Base-by-base conservation (phyloP, 345 rosid species). In the Hevea brasiliensis region DNA sequence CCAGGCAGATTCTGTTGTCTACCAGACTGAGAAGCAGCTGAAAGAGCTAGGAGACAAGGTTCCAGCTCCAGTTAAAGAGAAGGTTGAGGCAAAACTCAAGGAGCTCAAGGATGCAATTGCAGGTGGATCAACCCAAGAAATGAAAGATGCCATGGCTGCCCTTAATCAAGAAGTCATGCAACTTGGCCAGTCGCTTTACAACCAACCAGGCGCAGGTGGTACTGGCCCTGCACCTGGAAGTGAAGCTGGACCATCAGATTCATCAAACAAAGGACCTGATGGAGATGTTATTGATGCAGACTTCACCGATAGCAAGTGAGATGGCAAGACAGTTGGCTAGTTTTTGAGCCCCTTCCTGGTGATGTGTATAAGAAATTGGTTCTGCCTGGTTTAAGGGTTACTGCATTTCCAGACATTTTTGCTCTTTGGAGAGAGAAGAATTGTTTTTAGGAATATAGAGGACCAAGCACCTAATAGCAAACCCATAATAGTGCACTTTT, bases 131-230 rank as follows among this genome's bases (percentile, higher is more conserved):
- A 94, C 97, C 3, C 98, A 94, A 79, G 82, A 60, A 0, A 90
- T 94, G 50, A 92, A 92, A 77, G 98, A 92, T 15, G 80, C 98
- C 17, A 89, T 92, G 87, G 85, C 98, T 58, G 91, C 97, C 4
- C 88, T 92, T 12, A 94, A 94, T 81, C 96, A 90, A 73, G 98
- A 92, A 78, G 97, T 94, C 55, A 92, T 94, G 95, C 98, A 94
- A 81, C 82, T 94, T 47, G 97, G 98, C 21, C 98, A 87, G 77
- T 89, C 92, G 7, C 88, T 94, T 0, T 94, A 92, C 85, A 94
- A 89, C 85, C 97, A 92, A 73, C 97, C 94, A 0, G 95, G 97
- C 10, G 89, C 91, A 8, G 76, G 72, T 0, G 84, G 81, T 18
- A 75, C 89, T 35, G 94, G 92, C 18, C 80, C 90, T 42, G 54